Conservation (phyloP, 2,329 filamentous ascomycete genomes). For the Penicillium sp. region DNA sequence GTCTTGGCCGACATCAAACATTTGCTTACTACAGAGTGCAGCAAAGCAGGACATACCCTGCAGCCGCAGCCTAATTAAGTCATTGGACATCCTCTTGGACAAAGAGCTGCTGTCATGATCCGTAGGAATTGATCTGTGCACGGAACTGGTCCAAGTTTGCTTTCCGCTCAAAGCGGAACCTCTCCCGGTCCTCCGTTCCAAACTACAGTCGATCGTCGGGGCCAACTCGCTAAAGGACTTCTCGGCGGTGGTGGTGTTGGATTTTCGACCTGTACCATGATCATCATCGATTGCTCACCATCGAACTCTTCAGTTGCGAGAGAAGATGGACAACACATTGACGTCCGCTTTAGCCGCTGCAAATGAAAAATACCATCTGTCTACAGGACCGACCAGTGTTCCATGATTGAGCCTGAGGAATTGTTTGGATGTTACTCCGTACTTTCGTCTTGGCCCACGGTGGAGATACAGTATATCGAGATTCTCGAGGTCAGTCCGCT, state of each 20-base stretch:
- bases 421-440: too few species aligned
- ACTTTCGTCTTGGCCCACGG: too few species aligned
- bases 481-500: too few species aligned
- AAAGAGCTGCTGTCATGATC: constrained; percentile 40
- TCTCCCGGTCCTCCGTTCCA: constrained; percentile 12
- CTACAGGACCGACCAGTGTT: too few species aligned
- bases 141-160: constrained; percentile 26
- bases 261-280: constrained; percentile 57
- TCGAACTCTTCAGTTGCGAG: constrained; percentile 43
- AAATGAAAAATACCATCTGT: too few species aligned
- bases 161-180: constrained; percentile 22
- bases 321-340: constrained; percentile 39
- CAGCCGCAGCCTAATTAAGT: constrained; percentile 38
- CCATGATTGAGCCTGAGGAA: too few species aligned
- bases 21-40: constrained; percentile 45
- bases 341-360: constrained; percentile 35
- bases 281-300: constrained; percentile 44
- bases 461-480: too few species aligned
- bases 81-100: constrained; percentile 42
- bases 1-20: constrained; percentile 46
- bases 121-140: constrained; percentile 11
- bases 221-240: constrained; percentile 38
- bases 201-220: constrained; percentile 32
- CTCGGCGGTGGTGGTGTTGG: constrained; percentile 41
- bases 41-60: too few species aligned